These are phyloP conservation scores for Candida incommunis DNA, from an alignment of 805 yeast species.

Conservation along the genomic window DNA sequence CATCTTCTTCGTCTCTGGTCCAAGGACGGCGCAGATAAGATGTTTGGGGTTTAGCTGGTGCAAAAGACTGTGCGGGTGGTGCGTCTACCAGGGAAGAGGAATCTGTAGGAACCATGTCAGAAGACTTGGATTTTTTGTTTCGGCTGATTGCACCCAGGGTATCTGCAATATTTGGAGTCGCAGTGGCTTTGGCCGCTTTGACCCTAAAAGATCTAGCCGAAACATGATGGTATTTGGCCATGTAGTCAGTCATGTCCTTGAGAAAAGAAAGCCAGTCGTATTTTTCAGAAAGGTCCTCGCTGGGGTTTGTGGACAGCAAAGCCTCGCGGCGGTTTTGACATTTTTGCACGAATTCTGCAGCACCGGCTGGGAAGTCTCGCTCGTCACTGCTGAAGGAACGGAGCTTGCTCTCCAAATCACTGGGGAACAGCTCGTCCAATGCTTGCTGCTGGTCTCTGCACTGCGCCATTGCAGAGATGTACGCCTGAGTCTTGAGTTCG, in stretches of 20 bases:
- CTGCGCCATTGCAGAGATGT: slow-evolving; percentile 65
- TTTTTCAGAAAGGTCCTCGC: slow-evolving; percentile 44
- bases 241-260: slow-evolving; percentile 64
- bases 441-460: slow-evolving; percentile 45
- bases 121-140: not conserved
- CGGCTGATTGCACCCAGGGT: slow-evolving; percentile 1
- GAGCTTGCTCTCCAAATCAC: slow-evolving; percentile 33
- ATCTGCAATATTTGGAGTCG: not conserved
- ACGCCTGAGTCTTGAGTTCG: slow-evolving; percentile 91
- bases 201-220: not conserved
- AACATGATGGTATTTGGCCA: slow-evolving; percentile 36
- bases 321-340: slow-evolving; percentile 59
- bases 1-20: slow-evolving; percentile 81
- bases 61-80: not conserved
- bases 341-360: slow-evolving; percentile 60
- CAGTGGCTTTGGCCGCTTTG: no score
- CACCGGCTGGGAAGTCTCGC: slow-evolving; percentile 49
- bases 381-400: slow-evolving; percentile 13
- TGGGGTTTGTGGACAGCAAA: slow-evolving; percentile 31
- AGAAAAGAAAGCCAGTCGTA: slow-evolving; percentile 82
- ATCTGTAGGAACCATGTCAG: not conserved
- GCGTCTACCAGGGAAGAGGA: not conserved
- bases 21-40: slow-evolving; percentile 48
- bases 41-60: not conserved
- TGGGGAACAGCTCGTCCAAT: slow-evolving; percentile 64